These are phyloP conservation scores for Annulohypoxylon bovei DNA, from an alignment of 495 filamentous ascomycete species.

Conservation along the genomic window DNA sequence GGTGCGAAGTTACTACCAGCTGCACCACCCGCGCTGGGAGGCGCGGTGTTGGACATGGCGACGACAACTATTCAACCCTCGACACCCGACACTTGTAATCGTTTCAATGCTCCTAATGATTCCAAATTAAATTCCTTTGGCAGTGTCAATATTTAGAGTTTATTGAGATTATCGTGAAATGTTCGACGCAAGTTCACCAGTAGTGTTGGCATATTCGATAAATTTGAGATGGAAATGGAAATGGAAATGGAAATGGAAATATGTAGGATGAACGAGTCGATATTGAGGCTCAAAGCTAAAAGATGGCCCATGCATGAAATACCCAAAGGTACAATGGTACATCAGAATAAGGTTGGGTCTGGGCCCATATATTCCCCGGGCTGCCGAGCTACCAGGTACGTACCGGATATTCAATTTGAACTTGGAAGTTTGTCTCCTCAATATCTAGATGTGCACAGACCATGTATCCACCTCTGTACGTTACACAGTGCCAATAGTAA, in stretches of 20 bases:
- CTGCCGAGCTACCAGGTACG: too few species aligned
- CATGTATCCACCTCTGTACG: too few species aligned
- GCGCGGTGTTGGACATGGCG: constrained; percentile 40
- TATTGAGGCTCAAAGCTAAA: constrained; percentile 40
- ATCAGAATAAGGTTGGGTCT: not conserved
- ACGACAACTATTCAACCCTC: too few species aligned
- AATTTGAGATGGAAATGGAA: not conserved
- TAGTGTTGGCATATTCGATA: not conserved
- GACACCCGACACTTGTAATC: not conserved
- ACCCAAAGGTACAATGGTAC: too few species aligned
- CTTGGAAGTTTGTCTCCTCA: too few species aligned
- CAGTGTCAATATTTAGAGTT: too few species aligned
- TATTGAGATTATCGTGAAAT: not conserved
- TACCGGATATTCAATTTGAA: too few species aligned
- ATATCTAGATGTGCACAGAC: too few species aligned
- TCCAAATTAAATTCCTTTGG: too few species aligned
- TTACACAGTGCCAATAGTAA: too few species aligned
- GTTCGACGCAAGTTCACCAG: not conserved
- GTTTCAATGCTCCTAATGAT: not conserved
- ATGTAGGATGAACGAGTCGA: not conserved
- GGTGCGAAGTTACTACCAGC: constrained; percentile 35
- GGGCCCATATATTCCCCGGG: constrained; percentile 8
- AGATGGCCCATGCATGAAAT: constrained; percentile 5
- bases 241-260: not conserved
- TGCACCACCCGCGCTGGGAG: constrained; percentile 38